These are phyloP conservation scores for Wickerhamomyces sp. DNA, from an alignment of 1,139 yeast species.

Conservation along the genomic window DNA sequence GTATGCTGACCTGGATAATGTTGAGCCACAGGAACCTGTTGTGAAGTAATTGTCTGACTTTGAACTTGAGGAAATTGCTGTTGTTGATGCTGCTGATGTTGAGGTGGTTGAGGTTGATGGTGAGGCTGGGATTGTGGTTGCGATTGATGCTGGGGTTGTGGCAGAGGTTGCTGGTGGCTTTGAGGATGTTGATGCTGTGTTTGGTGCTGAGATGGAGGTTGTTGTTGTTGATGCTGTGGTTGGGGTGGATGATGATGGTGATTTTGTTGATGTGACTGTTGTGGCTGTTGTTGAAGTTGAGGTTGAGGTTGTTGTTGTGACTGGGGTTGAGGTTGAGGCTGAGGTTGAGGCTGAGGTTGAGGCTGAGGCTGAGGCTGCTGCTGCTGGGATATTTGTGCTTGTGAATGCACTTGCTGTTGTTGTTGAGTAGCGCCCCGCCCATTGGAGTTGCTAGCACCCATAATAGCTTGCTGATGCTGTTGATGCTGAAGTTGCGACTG, in stretches of 20 bases:
- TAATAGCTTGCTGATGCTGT: constrained; percentile 9
- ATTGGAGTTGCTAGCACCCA: neutral
- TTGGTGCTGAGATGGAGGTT: no score
- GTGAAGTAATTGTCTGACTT: neutral
- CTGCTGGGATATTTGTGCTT: neutral
- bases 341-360: neutral
- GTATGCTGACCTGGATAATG: neutral
- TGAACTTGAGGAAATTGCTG: neutral
- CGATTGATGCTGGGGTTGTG: neutral
- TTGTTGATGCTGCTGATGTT: no score
- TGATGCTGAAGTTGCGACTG: constrained; percentile 14
- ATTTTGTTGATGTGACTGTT: neutral
- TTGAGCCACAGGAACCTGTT: neutral
- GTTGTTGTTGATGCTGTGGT: neutral
- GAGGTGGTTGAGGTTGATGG: no score
- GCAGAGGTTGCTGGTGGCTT: neutral
- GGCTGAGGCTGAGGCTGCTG: neutral
- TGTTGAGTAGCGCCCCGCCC: neutral
- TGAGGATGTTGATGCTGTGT: neutral
- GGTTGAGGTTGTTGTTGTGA: no score
- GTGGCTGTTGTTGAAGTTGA: neutral
- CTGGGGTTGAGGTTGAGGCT: no score
- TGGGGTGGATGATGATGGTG: neutral
- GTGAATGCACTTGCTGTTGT: neutral
- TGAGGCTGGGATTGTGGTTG: neutral